Conservation (phyloP, 139 green algal genomes). For the Haematococcus sp. region DNA sequence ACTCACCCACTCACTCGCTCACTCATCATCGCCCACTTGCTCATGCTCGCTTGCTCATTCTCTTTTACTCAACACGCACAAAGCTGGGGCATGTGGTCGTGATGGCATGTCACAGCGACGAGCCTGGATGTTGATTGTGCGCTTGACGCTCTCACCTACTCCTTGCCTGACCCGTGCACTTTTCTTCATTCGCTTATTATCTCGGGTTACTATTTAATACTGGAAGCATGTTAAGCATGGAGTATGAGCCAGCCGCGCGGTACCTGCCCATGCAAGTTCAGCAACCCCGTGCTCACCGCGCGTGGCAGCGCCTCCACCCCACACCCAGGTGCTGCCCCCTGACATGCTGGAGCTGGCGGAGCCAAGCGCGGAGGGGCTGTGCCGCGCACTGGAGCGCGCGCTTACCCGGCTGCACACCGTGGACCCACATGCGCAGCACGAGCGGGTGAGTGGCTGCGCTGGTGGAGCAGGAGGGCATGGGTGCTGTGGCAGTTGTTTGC, state of each 20-base stretch:
- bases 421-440: slow-evolving; percentile 54
- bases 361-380: slow-evolving; percentile 59
- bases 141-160: too few relatives aligned
- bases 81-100: neutral
- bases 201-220: too few relatives aligned
- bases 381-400: slow-evolving; percentile 48
- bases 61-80: slow-evolving; percentile 1
- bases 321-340: slow-evolving; percentile 75
- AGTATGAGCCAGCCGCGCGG: too few relatives aligned
- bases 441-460: slow-evolving; percentile 29
- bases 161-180: too few relatives aligned
- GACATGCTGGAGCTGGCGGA: slow-evolving; percentile 87
- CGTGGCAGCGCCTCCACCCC: neutral
- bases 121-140: too few relatives aligned
- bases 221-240: too few relatives aligned
- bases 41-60: too few relatives aligned
- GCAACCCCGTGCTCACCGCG: too few relatives aligned
- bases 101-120: neutral
- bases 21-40: neutral
- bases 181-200: too few relatives aligned
- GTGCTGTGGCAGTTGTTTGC: neutral
- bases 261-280: too few relatives aligned
- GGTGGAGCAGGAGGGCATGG: neutral
- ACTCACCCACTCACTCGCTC: too few relatives aligned
- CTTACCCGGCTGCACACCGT: slow-evolving; percentile 21